A percentile compares a stretch with the other conserved stretches of the same genome.
Evolutionary conservation across 306 rosid genomes (phyloP).

Genomic region (Nissolia schottii): DNA sequence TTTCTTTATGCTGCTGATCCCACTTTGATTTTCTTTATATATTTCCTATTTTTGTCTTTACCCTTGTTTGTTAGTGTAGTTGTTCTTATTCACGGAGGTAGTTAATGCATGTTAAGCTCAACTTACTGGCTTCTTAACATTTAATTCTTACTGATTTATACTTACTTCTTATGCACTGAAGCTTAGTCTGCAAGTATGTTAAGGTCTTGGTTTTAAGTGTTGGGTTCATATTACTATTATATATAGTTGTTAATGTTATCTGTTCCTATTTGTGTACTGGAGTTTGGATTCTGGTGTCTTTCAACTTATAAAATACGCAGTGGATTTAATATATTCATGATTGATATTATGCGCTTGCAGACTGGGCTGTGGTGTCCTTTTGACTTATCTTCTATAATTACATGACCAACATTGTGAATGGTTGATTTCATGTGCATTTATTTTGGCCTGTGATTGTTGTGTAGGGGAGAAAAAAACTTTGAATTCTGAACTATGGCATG

Average conservation of each 20-base stretch:
- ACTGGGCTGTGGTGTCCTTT: background rate
- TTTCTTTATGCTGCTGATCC: background rate
- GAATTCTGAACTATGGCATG: conserved; percentile 81
- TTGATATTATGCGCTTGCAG: background rate
- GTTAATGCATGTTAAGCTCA: background rate
- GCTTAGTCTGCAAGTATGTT: background rate
- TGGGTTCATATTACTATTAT: background rate
- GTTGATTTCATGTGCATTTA: conserved; percentile 9
- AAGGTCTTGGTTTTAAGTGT: background rate
- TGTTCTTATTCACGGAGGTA: background rate
- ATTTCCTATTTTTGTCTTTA: background rate
- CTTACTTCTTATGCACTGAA: background rate
- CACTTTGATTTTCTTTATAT: background rate
- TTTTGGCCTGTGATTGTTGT: conserved; percentile 11
- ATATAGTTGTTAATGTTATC: background rate
- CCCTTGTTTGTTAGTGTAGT: background rate
- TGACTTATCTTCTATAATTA: background rate
- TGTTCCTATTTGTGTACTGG: background rate
- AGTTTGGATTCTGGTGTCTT: background rate
- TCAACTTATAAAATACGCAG: background rate
- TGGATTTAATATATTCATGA: background rate
- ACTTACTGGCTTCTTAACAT: background rate
- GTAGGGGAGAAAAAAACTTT: conserved; percentile 66
- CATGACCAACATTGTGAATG: background rate
- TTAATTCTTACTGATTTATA: background rate